Conservation (phyloP, 345 rosid species). For the Populus tremula region DNA sequence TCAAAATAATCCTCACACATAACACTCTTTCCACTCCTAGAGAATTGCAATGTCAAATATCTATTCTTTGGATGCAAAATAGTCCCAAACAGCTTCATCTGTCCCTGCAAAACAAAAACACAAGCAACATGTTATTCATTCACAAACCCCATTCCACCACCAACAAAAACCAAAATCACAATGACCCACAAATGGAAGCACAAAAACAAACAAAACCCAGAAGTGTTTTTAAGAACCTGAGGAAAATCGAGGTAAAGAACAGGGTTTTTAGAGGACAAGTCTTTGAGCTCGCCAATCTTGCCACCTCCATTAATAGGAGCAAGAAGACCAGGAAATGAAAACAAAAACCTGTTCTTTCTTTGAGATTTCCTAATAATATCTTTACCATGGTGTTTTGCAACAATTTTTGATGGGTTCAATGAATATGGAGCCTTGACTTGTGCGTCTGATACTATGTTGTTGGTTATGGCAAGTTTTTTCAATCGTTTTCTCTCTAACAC, state of each 20-base stretch:
- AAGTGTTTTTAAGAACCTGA: constrained; percentile 37
- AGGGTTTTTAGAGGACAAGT: constrained; percentile 76
- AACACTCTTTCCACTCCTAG: constrained; percentile 78
- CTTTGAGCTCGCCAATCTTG: constrained; percentile 77
- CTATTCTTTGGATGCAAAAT: constrained; percentile 58
- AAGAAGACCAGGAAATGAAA: constrained; percentile 73
- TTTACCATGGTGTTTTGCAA: constrained; percentile 69
- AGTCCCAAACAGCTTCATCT: constrained; percentile 88
- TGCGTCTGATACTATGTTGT: constrained; percentile 43
- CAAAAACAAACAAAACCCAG: not conserved
- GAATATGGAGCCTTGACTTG: constrained; percentile 33
- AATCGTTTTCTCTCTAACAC: constrained; percentile 45
- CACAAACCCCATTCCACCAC: not conserved
- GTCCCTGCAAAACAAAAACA: constrained; percentile 48
- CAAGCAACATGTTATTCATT: not conserved
- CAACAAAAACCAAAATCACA: not conserved
- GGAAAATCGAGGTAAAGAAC: constrained; percentile 76
- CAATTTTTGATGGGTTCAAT: constrained; percentile 53
- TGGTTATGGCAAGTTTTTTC: constrained; percentile 51
- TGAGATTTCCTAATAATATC: constrained; percentile 78
- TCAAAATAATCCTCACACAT: constrained; percentile 68
- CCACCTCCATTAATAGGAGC: constrained; percentile 62
- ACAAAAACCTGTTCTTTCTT: constrained; percentile 68
- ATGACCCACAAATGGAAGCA: not conserved
- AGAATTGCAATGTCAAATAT: constrained; percentile 66